These are phyloP conservation scores for Sugiyamaella floridensis DNA, from an alignment of 805 yeast genomes.

Conservation along the genomic window DNA sequence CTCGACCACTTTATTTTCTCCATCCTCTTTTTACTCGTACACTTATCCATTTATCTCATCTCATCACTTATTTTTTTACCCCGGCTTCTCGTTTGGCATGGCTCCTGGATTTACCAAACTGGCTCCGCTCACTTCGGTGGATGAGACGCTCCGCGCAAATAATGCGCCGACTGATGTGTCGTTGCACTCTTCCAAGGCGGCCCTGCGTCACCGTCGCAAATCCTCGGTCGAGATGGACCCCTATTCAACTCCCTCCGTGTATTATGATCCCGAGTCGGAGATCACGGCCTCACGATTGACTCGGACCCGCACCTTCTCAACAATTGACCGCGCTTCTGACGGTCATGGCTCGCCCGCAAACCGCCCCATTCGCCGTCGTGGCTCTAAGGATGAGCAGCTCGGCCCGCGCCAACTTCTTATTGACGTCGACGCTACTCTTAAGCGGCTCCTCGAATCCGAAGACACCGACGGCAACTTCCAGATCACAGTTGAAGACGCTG, in stretches of 20 bases:
- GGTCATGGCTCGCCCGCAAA: not conserved
- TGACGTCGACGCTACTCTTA: conserved; percentile 66
- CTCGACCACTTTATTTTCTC: no score
- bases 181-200: not conserved
- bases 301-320: conserved; percentile 7
- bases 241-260: conserved; percentile 57
- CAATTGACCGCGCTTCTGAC: not conserved
- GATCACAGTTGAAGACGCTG: conserved; percentile 77
- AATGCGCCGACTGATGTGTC: not conserved
- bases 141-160: no score
- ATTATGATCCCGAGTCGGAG: conserved; percentile 49
- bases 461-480: conserved; percentile 83
- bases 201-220: conserved; percentile 2
- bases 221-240: conserved; percentile 42
- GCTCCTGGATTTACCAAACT: no score
- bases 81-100: no score
- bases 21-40: no score
- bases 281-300: conserved; percentile 40
- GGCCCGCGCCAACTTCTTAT: conserved; percentile 53
- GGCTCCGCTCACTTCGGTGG: no score
- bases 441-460: conserved; percentile 62
- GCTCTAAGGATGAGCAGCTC: conserved; percentile 13
- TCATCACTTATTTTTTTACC: no score
- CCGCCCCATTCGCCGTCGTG: conserved; percentile 18
- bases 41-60: no score